Evolutionary conservation across 1,139 yeast species (phyloP).

Genomic region (Debaryomycetaceae sp.): DNA sequence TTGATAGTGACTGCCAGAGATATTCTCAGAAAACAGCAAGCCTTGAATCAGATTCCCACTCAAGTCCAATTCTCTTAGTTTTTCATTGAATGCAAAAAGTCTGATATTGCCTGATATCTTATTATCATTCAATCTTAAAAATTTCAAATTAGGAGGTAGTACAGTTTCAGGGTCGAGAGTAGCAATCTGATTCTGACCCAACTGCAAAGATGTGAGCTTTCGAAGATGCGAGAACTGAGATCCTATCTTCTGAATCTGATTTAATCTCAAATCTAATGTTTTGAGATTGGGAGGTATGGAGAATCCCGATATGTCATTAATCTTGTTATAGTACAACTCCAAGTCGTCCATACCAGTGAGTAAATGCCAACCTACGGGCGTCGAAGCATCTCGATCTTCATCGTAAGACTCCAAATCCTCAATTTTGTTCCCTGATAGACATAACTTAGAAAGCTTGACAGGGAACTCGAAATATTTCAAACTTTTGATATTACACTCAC

Average conservation of each 20-base stretch:
- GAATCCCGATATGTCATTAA: conserved; percentile 21
- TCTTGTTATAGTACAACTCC: conserved; percentile 22
- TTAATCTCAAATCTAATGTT: conserved; percentile 21
- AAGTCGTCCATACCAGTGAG: conserved; percentile 21
- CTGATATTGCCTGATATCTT: conserved; percentile 8
- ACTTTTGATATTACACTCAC: conserved; percentile 19
- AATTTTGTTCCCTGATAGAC: conserved; percentile 20
- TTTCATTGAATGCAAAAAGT: conserved; percentile 7
- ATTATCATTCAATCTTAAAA: conserved; percentile 12
- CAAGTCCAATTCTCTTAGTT: conserved; percentile 18
- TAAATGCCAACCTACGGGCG: conserved; percentile 19
- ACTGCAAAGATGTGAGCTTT: conserved; percentile 10
- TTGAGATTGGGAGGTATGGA: conserved; percentile 20
- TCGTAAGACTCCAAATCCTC: conserved; percentile 6
- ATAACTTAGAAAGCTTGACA: conserved; percentile 15
- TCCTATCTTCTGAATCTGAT: conserved; percentile 12
- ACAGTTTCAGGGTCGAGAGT: conserved; percentile 14
- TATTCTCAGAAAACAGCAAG: conserved; percentile 1
- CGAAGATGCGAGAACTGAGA: conserved; percentile 8
- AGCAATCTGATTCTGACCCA: conserved; percentile 16
- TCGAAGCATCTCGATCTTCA: conserved; percentile 2
- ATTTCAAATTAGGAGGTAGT: conserved; percentile 12
- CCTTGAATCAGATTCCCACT: conserved; percentile 17
- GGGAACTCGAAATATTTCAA: conserved; percentile 24
- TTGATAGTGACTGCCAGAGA: not conserved